Evolutionary conservation across 441 rosid genomes (phyloP).

Genomic region (Croton setiger): DNA sequence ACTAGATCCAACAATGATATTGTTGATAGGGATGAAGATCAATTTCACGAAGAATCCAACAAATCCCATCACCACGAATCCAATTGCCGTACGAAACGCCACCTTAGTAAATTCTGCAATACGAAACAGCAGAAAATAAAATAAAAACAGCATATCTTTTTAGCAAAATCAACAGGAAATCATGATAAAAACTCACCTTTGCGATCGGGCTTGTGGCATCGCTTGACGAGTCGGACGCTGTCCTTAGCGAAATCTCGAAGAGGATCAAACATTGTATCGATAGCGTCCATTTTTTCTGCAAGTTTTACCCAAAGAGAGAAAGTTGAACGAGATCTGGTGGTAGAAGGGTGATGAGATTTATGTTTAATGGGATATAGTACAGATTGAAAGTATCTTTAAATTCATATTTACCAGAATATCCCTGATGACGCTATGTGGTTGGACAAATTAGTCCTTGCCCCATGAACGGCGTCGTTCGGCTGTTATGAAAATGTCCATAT

Average conservation of each 20-base stretch:
- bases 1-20: slow-evolving; percentile 72
- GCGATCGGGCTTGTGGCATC: slow-evolving; percentile 94
- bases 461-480: background rate
- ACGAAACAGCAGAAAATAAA: background rate
- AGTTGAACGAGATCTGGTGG: background rate
- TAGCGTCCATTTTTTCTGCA: slow-evolving; percentile 48
- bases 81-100: slow-evolving; percentile 77
- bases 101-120: slow-evolving; percentile 71
- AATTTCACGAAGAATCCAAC: slow-evolving; percentile 84
- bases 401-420: background rate
- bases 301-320: background rate
- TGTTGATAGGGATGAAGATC: slow-evolving; percentile 84
- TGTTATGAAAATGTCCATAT: background rate
- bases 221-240: slow-evolving; percentile 85
- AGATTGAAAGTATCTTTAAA: background rate
- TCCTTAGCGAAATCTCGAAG: slow-evolving; percentile 79
- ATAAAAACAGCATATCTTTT: background rate
- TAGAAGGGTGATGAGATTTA: background rate
- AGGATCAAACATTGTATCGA: slow-evolving; percentile 66
- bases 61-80: slow-evolving; percentile 87
- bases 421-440: background rate
- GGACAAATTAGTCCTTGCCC: background rate
- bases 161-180: background rate
- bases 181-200: slow-evolving; percentile 40
- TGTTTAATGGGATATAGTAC: background rate